Evolutionary conservation across 768 basidiomycete species (phyloP).

Genomic region (Phaeotremella skinneri): DNA sequence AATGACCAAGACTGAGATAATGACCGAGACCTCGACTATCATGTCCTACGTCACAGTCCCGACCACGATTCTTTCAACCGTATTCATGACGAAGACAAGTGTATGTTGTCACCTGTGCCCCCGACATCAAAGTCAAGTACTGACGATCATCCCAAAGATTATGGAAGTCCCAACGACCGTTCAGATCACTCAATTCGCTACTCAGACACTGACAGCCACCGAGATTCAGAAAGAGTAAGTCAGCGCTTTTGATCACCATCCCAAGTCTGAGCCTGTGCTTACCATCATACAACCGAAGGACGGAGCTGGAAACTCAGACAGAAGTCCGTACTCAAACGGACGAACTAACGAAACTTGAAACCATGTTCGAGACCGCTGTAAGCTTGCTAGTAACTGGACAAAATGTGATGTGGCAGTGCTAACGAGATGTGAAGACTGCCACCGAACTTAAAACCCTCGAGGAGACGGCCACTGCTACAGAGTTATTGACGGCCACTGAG

Average conservation of each 20-base stretch:
- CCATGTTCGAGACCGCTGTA: constrained; percentile 7
- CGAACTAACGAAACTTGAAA: constrained; percentile 7
- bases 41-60: constrained; percentile 6
- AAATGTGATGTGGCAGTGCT: neutral
- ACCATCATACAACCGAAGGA: neutral
- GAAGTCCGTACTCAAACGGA: constrained; percentile 5
- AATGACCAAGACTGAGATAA: constrained; percentile 3
- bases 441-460: constrained; percentile 7
- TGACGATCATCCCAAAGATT: no score
- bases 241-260: neutral
- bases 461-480: constrained; percentile 1
- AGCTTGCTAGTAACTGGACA: neutral
- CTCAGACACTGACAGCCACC: neutral
- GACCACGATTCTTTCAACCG: constrained; percentile 20
- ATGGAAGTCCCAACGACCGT: neutral
- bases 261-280: neutral
- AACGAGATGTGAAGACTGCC: constrained; percentile 17
- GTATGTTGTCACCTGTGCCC: no score
- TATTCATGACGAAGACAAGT: constrained; percentile 5
- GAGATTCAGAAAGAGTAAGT: constrained; percentile 2
- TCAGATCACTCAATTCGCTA: neutral
- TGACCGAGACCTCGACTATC: neutral
- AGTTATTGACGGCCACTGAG: neutral
- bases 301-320: constrained; percentile 5
- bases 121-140: no score